Conservation (phyloP, 768 basidiomycete genomes). For the Rossbeevera mucosa region DNA sequence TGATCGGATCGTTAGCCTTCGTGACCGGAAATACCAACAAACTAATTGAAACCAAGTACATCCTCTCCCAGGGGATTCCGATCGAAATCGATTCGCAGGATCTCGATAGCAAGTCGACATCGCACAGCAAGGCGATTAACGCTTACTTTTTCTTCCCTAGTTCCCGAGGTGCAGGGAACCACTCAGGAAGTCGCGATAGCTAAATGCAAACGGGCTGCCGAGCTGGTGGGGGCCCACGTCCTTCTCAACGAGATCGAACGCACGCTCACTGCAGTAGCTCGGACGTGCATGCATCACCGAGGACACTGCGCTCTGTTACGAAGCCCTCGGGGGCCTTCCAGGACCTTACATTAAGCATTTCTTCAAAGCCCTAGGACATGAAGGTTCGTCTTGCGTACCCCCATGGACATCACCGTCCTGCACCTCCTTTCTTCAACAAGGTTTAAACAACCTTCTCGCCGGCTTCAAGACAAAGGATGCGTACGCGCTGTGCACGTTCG, state of each 20-base stretch:
- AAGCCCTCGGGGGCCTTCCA: conserved; percentile 84
- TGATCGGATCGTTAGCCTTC: conserved; percentile 58
- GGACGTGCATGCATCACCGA: conserved; percentile 70
- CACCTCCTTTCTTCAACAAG: conserved; percentile 30
- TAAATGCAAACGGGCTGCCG: conserved; percentile 83
- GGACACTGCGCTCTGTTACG: conserved; percentile 92
- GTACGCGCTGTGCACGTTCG: conserved; percentile 93
- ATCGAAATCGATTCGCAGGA: conserved; percentile 74
- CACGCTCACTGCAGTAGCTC: conserved; percentile 28
- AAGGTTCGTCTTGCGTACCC: conserved; percentile 44
- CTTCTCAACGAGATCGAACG: background rate
- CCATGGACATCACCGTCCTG: background rate
- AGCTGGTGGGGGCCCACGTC: conserved; percentile 49
- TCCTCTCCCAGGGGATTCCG: conserved; percentile 61
- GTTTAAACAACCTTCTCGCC: conserved; percentile 75
- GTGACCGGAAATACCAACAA: conserved; percentile 96
- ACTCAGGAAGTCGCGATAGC: conserved; percentile 85
- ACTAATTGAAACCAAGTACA: conserved; percentile 80
- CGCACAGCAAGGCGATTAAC: background rate
- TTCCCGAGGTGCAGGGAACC: conserved; percentile 91
- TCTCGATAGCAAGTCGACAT: conserved; percentile 63
- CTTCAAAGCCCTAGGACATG: conserved; percentile 74
- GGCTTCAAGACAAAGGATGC: conserved; percentile 76
- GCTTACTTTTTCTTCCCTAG: conserved; percentile 35
- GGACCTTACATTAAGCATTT: conserved; percentile 98